phyloP scores from a whole-genome alignment of 768 basidiomycete genomes.

The Udeniomyces megalosporus region DNA sequence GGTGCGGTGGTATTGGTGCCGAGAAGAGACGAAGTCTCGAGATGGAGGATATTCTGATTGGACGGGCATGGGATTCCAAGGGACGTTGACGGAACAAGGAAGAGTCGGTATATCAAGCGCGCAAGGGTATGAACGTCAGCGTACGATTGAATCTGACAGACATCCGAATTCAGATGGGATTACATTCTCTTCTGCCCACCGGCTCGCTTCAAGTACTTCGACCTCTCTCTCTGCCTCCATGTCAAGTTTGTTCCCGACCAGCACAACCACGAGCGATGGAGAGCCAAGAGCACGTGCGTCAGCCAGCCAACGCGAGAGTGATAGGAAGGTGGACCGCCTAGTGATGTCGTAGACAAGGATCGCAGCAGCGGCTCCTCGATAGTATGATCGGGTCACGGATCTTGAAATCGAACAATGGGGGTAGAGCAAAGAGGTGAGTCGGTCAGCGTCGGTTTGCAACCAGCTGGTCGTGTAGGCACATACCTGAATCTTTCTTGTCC shows the following conservation, averaged over 20 bases:
- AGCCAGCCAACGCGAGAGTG: constrained; percentile 56
- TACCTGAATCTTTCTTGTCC: constrained; percentile 90
- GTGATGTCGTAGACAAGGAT: constrained; percentile 34
- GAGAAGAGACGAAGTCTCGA: constrained; percentile 79
- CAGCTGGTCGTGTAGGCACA: no score
- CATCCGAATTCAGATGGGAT: constrained; percentile 25
- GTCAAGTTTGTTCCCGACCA: constrained; percentile 89
- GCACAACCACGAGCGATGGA: constrained; percentile 55
- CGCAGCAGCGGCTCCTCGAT: constrained; percentile 54
- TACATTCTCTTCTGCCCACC: constrained; percentile 86
- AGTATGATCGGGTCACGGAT: constrained; percentile 87
- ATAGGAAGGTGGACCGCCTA: constrained; percentile 8
- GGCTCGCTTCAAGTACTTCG: constrained; percentile 83
- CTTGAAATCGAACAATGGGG: constrained; percentile 31
- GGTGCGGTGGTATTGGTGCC: constrained; percentile 87
- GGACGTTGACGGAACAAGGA: not conserved
- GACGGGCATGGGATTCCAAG: not conserved
- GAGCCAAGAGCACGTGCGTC: constrained; percentile 87
- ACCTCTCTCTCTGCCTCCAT: constrained; percentile 83
- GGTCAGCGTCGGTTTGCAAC: no score
- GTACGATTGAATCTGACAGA: not conserved
- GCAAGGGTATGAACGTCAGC: no score
- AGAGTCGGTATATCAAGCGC: no score
- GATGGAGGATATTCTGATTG: constrained; percentile 78
- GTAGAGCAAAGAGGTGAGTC: not conserved